phyloP scores from a whole-genome alignment of 495 filamentous ascomycete genomes.

The Penicillium desertorum region DNA sequence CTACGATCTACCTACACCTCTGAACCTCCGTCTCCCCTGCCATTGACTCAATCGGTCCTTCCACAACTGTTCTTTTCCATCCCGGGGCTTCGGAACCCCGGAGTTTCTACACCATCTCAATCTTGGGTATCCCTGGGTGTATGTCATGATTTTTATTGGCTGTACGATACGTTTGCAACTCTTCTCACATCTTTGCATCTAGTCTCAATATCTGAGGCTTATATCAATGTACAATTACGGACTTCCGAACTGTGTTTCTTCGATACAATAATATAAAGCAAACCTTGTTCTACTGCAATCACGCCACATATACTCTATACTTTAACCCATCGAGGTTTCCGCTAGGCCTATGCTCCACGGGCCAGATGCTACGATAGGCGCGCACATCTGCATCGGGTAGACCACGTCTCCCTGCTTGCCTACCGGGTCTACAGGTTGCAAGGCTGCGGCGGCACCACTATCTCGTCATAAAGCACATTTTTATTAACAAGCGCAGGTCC shows the following conservation, averaged over 20 bases:
- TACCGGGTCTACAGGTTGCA: no score
- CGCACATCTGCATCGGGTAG: no score
- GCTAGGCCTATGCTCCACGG: not conserved
- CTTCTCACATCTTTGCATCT: not conserved
- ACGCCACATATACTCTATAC: not conserved
- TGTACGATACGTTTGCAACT: slow-evolving; percentile 27
- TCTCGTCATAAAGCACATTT: no score
- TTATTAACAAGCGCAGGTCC: no score
- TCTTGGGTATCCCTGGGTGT: slow-evolving; percentile 2
- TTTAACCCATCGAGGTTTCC: slow-evolving; percentile 6
- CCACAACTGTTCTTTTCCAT: not conserved
- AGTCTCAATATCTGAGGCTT: slow-evolving; percentile 6
- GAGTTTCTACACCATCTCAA: not conserved
- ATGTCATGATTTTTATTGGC: slow-evolving; percentile 18
- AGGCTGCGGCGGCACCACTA: no score
- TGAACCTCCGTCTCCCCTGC: not conserved
- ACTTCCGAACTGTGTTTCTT: not conserved
- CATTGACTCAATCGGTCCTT: not conserved
- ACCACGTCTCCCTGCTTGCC: no score
- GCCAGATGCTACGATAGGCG: no score
- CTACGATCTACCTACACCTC: not conserved
- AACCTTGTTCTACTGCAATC: not conserved
- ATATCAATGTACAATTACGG: slow-evolving; percentile 11
- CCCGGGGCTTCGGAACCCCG: not conserved
- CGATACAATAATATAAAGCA: slow-evolving; percentile 5